Evolutionary conservation across 1,284 basidiomycete genomes (phyloP), one percentile per base, ranked within the genome.

Genomic region (Melampsora larici-populina): DNA sequence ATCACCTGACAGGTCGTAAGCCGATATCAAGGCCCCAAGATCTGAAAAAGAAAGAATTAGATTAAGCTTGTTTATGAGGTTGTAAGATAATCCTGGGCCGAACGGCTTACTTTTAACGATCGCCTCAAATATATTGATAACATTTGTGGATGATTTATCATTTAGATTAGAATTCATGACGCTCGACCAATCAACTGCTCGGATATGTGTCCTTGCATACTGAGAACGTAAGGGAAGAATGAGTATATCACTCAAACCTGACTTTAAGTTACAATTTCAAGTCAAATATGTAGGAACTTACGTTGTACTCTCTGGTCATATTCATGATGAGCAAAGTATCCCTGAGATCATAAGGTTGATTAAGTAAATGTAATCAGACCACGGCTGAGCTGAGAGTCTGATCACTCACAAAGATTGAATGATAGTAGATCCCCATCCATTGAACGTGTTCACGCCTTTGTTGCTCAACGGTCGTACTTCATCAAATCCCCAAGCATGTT

Each of bases 251-350:
- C 24, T 26, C 11, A 60, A 24, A 26, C 13, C 8, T 26, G 58
- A 26, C 24, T 26, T 24, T 15, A 15, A 18, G 58, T 1, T 13
- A 60, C 58, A 60, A 26, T 60, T 33, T 67, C 0, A 15, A 65
- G 29, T 68, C 40, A 49, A 49, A 2, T n/a, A 15, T 5, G 24
- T 6, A 46, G n/a, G n/a, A 49, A 43, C 68, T 71, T 36, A 78
- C 76, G 40, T 78, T 78, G 26, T 71, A 78, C 62, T 78, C 76
- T 36, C 46, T 62, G 3, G 76, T 71, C 76, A 78, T 78, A 48
- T 78, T 71, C 76, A 78, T 78, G 43, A 78, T 71, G 7, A 78
- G 69, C 63, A 78, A 49, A 31, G 69, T 78, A 62, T 78, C 76
- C n/a, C 76, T 78, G 36, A 24, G 6, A 26, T 11, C 24, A 5